A percentile compares a stretch with the other conserved stretches of the same genome.
Evolutionary conservation across 768 basidiomycete species (phyloP).

Genomic region (Cantharellus cinnabarinus): DNA sequence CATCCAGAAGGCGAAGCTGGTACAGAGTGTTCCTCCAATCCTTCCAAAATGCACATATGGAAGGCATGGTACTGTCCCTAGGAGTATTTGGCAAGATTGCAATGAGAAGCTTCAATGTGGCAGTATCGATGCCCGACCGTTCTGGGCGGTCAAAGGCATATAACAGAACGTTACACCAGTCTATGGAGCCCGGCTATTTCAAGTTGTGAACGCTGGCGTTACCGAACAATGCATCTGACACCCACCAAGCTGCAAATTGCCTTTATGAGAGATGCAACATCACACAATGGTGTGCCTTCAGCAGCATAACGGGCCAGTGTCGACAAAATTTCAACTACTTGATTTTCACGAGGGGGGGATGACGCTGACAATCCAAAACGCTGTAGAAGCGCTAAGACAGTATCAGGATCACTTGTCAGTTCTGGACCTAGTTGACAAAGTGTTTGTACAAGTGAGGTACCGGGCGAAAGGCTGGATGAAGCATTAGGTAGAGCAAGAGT

Average conservation of each 20-base stretch:
- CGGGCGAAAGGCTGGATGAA: slow-evolving; percentile 34
- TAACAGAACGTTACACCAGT: slow-evolving; percentile 60
- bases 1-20: slow-evolving; percentile 73
- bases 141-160: slow-evolving; percentile 72
- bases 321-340: slow-evolving; percentile 52
- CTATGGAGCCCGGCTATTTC: slow-evolving; percentile 37
- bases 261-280: slow-evolving; percentile 52
- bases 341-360: slow-evolving; percentile 48
- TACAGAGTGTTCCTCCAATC: slow-evolving; percentile 70
- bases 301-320: slow-evolving; percentile 45
- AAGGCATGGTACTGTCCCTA: slow-evolving; percentile 53
- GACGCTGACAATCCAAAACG: slow-evolving; percentile 58
- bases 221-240: slow-evolving; percentile 8
- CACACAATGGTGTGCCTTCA: slow-evolving; percentile 54
- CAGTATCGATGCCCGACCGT: slow-evolving; percentile 71
- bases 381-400: slow-evolving; percentile 42
- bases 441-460: slow-evolving; percentile 51
- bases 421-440: slow-evolving; percentile 64
- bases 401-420: slow-evolving; percentile 52
- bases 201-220: slow-evolving; percentile 7
- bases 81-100: slow-evolving; percentile 71
- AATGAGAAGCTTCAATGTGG: slow-evolving; percentile 73
- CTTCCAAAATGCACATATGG: slow-evolving; percentile 71
- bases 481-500: slow-evolving; percentile 1
- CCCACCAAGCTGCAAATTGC: slow-evolving; percentile 57